phyloP scores from a whole-genome alignment of 1,139 yeast genomes.

The Nakaseomyces kungkrabaensis region DNA sequence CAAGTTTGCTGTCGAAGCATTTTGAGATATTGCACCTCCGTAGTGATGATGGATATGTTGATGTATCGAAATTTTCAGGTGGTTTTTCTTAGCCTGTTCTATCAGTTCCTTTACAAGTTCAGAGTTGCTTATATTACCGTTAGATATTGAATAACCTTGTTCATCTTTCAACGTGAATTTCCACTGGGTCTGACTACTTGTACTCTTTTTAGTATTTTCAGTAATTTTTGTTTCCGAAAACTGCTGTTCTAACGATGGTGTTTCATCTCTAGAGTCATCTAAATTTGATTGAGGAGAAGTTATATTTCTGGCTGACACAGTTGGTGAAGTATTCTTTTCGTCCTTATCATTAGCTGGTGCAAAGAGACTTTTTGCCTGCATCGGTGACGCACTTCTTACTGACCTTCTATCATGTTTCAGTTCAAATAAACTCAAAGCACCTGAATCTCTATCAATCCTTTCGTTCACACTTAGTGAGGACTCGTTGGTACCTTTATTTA shows the following conservation, averaged over 20 bases:
- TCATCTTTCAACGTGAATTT: slow-evolving; percentile 32
- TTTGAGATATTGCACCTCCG: slow-evolving; percentile 7
- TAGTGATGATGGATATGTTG: slow-evolving; percentile 67
- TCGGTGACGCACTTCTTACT: neutral
- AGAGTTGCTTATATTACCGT: slow-evolving; percentile 43
- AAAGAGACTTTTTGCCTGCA: neutral
- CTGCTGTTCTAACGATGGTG: neutral
- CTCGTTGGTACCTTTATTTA: neutral
- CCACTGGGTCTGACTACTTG: slow-evolving; percentile 32
- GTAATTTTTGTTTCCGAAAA: slow-evolving; percentile 9
- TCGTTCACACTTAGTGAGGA: neutral
- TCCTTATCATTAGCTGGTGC: neutral
- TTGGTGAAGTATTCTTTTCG: neutral
- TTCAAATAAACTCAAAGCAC: neutral
- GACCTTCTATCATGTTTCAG: neutral
- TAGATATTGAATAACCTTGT: slow-evolving; percentile 30
- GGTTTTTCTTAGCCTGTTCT: slow-evolving; percentile 50
- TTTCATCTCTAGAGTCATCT: neutral
- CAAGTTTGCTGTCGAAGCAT: slow-evolving; percentile 1
- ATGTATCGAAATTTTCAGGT: slow-evolving; percentile 61
- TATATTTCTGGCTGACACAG: neutral
- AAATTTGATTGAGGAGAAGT: neutral
- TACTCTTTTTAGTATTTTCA: slow-evolving; percentile 13
- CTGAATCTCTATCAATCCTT: neutral
- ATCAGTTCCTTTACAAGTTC: slow-evolving; percentile 48